These are phyloP conservation scores for Neurospora discreta DNA, from an alignment of 495 filamentous ascomycete genomes.

Conservation along the genomic window DNA sequence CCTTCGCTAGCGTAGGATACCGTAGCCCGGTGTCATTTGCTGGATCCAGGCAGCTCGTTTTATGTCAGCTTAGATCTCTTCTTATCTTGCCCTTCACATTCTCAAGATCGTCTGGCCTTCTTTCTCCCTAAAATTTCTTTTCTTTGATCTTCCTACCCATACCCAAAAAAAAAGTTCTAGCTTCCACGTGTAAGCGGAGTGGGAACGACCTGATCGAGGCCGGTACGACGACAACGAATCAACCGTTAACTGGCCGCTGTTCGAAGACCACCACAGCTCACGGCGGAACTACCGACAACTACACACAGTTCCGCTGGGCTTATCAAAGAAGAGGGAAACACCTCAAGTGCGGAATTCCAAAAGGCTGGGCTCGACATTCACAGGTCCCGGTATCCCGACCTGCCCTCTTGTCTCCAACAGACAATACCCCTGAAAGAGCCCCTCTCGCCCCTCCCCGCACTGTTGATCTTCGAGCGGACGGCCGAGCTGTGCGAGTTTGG, in stretches of 20 bases:
- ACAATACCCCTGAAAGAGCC: background rate
- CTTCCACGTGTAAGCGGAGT: background rate
- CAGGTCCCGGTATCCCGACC: background rate
- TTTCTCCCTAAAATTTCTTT: background rate
- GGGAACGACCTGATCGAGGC: background rate
- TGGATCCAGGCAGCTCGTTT: background rate
- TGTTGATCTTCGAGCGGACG: background rate
- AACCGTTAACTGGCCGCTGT: background rate
- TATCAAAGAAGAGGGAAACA: background rate
- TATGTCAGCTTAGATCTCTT: background rate
- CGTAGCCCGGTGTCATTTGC: background rate
- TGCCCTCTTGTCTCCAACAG: background rate
- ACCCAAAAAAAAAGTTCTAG: background rate
- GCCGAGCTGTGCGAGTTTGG: background rate
- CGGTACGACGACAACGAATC: background rate
- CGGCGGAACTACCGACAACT: background rate
- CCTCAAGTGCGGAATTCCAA: background rate
- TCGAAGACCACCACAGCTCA: background rate
- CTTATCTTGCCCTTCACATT: background rate
- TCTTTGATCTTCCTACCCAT: background rate
- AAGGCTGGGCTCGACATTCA: background rate
- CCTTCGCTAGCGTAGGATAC: background rate
- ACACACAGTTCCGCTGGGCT: background rate
- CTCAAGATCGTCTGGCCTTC: background rate
- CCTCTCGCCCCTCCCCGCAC: background rate